phyloP scores from a whole-genome alignment of 306 rosid species.

The Medicago ruthenica region DNA sequence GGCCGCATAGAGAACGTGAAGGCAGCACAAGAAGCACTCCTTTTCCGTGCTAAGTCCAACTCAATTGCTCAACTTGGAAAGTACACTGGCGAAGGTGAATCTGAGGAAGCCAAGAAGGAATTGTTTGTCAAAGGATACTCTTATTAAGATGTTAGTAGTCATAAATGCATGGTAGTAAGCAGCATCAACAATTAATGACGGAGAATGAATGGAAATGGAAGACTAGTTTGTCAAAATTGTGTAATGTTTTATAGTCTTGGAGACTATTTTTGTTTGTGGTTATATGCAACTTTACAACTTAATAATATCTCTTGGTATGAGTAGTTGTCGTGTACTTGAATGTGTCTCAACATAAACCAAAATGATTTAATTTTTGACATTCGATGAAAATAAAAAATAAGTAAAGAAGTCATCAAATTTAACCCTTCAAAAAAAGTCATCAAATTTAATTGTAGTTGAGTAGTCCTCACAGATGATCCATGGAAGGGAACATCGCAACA shows the following conservation, averaged over 20 bases:
- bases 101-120: slow-evolving; percentile 82
- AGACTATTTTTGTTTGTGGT: slow-evolving; percentile 60
- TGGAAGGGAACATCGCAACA: too few species aligned
- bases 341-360: slow-evolving; percentile 9
- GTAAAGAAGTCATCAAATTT: too few species aligned
- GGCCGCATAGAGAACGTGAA: slow-evolving; percentile 83
- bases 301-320: slow-evolving; percentile 12
- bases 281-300: slow-evolving; percentile 50
- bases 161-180: slow-evolving; percentile 40
- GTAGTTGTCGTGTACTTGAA: slow-evolving; percentile 17
- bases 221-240: slow-evolving; percentile 46
- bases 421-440: too few species aligned
- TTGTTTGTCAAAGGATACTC: slow-evolving; percentile 84
- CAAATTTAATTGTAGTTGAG: too few species aligned
- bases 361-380: not conserved
- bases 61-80: slow-evolving; percentile 94
- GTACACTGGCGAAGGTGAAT: slow-evolving; percentile 93
- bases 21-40: slow-evolving; percentile 79
- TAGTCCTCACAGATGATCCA: too few species aligned
- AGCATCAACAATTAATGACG: slow-evolving; percentile 37
- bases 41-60: slow-evolving; percentile 87
- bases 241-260: slow-evolving; percentile 46
- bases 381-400: not conserved
- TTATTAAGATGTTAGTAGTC: slow-evolving; percentile 56
- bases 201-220: slow-evolving; percentile 39